Base-by-base conservation (phyloP, 805 yeast genomes). In the Metschnikowia amazonensis region DNA sequence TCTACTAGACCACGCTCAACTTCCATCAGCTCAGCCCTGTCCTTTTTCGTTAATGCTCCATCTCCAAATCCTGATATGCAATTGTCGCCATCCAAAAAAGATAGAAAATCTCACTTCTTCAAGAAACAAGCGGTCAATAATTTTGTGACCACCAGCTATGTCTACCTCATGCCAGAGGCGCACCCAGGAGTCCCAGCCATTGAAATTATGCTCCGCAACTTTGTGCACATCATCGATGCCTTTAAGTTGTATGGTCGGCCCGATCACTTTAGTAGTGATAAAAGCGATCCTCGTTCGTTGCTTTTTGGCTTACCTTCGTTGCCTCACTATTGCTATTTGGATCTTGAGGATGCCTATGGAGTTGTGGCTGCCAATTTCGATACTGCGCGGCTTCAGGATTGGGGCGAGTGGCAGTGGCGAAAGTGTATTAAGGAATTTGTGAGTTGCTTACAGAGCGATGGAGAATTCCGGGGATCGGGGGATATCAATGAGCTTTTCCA, bases 201-300 rank as follows among this genome's bases (percentile, higher is more conserved):
- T 40, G 94, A 86, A 59, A 86, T 86, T 13, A 80, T 84, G 80
- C 77, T 86, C 36, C 68, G 95, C 48, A 74, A 80, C 56, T 68
- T 83, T 49, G 72, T 86, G 27, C 92, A 89, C 38, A 70, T 84
- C 16, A 76, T 82, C 69, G 87, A 86, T 60, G 72, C 84, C 3
- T 86, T 84, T 65, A 77, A 75, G 57, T 62, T 86, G 38, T 86
- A 86, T 57, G 95, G 95, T 7, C 72, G 94, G 53, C 94, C 95
- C 1, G 68, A 74, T 44, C 80, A 84, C 48, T 74, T 88, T 54
- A 81, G 77, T 56, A 87, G 94, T 17, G 86, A 86, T 62, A 88
- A 86, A 63, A 59, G 70, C 1, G 86, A 88, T 53, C 60, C 75
- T 36, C 66, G 75, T 28, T 84, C 92, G 13, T 67, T 88, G 59